Conservation (phyloP, 208 protist genomes). For the Trypanosoma boissoni region DNA sequence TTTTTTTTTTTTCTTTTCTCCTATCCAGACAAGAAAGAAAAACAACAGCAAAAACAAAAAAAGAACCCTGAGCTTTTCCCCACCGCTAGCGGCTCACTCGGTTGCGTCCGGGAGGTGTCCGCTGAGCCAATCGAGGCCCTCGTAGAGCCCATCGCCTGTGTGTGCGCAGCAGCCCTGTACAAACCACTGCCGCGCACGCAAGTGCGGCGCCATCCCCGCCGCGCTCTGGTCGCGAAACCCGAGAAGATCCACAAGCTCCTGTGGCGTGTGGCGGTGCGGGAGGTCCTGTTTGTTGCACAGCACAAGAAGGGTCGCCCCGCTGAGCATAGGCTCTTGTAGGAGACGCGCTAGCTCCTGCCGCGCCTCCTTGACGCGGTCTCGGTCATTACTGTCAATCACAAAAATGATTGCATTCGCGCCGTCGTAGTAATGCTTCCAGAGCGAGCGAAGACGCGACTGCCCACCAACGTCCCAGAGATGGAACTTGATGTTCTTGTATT, state of each 20-base stretch:
- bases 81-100: background rate
- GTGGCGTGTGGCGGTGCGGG: conserved; percentile 54
- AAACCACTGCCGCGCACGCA: conserved; percentile 85
- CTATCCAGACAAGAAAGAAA: conserved; percentile 3
- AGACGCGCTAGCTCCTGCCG: conserved; percentile 71
- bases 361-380: conserved; percentile 75
- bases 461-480: conserved; percentile 98
- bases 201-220: conserved; percentile 28
- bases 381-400: conserved; percentile 93
- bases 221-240: conserved; percentile 39
- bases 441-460: conserved; percentile 92
- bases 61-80: background rate
- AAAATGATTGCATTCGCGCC: conserved; percentile 94
- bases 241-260: conserved; percentile 54
- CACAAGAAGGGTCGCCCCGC: conserved; percentile 84
- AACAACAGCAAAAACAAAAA: background rate
- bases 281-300: conserved; percentile 96
- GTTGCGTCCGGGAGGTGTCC: conserved; percentile 46
- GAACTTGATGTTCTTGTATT: conserved; percentile 98
- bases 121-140: conserved; percentile 97
- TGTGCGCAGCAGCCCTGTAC: conserved; percentile 95
- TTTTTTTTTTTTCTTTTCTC: background rate
- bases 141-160: conserved; percentile 95
- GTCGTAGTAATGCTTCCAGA: conserved; percentile 98
- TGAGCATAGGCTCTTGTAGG: conserved; percentile 83